Base-by-base conservation (phyloP, 225 moss, liverwort and hornwort genomes). In the Anthoceros angustus region DNA sequence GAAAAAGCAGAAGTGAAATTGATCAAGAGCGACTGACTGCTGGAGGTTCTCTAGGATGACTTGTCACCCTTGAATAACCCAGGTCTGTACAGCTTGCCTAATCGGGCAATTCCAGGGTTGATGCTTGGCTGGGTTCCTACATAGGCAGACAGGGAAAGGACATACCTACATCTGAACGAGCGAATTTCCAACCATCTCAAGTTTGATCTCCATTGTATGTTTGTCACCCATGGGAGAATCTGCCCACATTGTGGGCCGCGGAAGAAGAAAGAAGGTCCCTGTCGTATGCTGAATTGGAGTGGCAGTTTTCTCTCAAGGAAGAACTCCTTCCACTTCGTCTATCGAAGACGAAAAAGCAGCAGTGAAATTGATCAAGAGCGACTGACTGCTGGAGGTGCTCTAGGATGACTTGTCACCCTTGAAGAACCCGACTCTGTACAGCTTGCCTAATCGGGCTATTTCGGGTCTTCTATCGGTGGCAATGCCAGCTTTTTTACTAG, bases 51-150 rank as follows among this genome's bases (percentile, higher is more conserved):
- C 32, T 4, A 32, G 32, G 32, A 1, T 32, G 32, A 4, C 32
- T 1, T 32, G 32, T n/a, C n/a, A n/a, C 32, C 4, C 32, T 32
- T 32, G 32, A 32, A 32, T 1, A 32, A 32, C 32, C 32, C 32
- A 32, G 4, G 2, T 4, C 32, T 32, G 32, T 1, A 32, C 32
- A 32, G 32, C 32, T 32, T 32, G 32, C 4, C 32, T 32, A 32
- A 32, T 32, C 1, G 32, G 32, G 32, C 32, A 32, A 32, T 1
- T 1, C 4, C 32, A 32, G 32, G 32, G 32, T 32, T 32, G 74
- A 87, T 87, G 77, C 70, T 89, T 63, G 93, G 89, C 64, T 93
- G 93, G 93, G 87, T 93, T 70, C 93, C 87, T 41, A 78, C 73
- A 9, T 67, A 63, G 70, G 93, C 93, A 46, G 87, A 93, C 43